A percentile compares a stretch with the other conserved stretches of the same genome.
These are phyloP conservation scores for Allomyces arbusculus DNA, from an alignment of 192 early-diverging fungal species.

Conservation along the genomic window DNA sequence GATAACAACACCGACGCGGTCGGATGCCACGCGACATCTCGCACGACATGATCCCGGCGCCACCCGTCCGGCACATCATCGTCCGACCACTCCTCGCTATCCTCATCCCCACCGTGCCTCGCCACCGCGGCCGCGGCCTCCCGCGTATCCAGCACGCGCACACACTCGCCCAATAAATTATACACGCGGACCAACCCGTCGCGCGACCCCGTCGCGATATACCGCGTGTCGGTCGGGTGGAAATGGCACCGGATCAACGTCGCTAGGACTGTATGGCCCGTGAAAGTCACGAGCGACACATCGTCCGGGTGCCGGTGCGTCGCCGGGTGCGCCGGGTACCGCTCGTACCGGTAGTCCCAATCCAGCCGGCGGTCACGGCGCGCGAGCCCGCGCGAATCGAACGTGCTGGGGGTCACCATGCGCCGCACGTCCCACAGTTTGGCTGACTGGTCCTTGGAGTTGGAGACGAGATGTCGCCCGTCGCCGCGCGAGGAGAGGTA, in stretches of 20 bases:
- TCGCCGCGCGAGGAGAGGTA: conserved; percentile 42
- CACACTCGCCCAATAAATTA: conserved; percentile 15
- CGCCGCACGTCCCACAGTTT: conserved; percentile 42
- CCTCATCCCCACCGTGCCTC: background rate
- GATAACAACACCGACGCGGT: too few relatives aligned
- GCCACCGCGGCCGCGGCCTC: conserved; percentile 6
- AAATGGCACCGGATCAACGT: conserved; percentile 55
- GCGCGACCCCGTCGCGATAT: conserved; percentile 38
- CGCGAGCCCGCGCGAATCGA: conserved; percentile 4
- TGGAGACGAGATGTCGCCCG: conserved; percentile 37
- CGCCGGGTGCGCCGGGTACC: conserved; percentile 15
- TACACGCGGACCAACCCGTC: conserved; percentile 26
- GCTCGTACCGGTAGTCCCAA: conserved; percentile 14
- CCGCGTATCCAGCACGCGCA: conserved; percentile 6
- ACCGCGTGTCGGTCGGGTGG: conserved; percentile 31
- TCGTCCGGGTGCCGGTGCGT: conserved; percentile 22
- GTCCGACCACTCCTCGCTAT: background rate
- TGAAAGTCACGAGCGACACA: conserved; percentile 33
- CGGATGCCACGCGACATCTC: conserved; percentile 38
- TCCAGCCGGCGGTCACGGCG: background rate
- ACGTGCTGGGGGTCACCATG: background rate
- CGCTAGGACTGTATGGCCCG: conserved; percentile 34
- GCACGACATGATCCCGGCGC: conserved; percentile 5
- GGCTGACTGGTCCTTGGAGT: conserved; percentile 51
- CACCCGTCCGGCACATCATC: background rate